Evolutionary conservation across 345 rosid species (phyloP).

Genomic region (Populus deltoides): DNA sequence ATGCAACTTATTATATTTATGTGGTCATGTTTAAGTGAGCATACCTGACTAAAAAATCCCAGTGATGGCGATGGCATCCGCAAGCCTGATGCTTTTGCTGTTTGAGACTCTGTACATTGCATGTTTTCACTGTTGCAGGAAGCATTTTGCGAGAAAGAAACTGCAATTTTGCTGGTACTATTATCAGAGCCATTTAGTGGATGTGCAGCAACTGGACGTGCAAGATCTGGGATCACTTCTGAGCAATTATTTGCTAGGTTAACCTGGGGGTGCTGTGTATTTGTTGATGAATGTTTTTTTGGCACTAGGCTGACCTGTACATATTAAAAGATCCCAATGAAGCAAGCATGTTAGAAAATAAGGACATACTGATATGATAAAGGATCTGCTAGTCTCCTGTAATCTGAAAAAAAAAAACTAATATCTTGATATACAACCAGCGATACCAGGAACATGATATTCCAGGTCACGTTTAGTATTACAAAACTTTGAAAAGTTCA

Average conservation of each 20-base stretch:
- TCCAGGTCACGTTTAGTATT: too few species aligned
- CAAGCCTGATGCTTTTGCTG: constrained; percentile 73
- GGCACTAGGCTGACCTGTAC: constrained; percentile 42
- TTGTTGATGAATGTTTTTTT: constrained; percentile 33
- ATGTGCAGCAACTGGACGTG: constrained; percentile 28
- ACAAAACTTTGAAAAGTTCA: constrained; percentile 9
- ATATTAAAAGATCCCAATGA: constrained; percentile 7
- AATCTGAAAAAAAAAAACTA: background rate
- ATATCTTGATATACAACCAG: background rate
- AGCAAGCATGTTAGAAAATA: constrained; percentile 13
- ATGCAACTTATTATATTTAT: background rate
- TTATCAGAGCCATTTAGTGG: constrained; percentile 25
- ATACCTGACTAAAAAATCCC: constrained; percentile 79
- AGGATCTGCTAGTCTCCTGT: constrained; percentile 13
- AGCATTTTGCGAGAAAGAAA: constrained; percentile 37
- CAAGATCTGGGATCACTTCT: constrained; percentile 34
- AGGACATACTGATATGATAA: background rate
- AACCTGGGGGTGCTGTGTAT: constrained; percentile 26
- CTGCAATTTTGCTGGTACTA: constrained; percentile 23
- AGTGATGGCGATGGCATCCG: constrained; percentile 89
- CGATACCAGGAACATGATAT: too few species aligned
- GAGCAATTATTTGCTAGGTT: constrained; percentile 28
- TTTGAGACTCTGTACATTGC: constrained; percentile 33
- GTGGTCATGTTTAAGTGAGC: background rate
- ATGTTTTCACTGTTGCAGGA: constrained; percentile 18